These are phyloP conservation scores for Myxozyma neotropica DNA, from an alignment of 805 yeast species.

Conservation along the genomic window DNA sequence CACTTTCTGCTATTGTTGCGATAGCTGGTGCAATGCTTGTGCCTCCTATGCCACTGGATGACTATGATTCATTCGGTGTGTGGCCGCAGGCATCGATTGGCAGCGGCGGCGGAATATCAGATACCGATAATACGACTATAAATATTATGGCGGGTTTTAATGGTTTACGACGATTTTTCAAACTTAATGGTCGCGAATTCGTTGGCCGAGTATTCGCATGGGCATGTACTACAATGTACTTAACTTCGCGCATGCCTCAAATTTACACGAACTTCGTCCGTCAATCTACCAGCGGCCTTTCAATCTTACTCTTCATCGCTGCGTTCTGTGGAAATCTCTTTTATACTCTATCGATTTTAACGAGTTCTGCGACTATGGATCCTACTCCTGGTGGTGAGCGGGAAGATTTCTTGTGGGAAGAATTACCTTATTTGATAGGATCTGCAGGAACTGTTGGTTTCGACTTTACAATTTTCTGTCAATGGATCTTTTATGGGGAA, in stretches of 20 bases:
- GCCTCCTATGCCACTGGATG: constrained; percentile 10
- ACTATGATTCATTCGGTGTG: neutral
- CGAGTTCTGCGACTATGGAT: constrained; percentile 48
- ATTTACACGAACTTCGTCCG: constrained; percentile 71
- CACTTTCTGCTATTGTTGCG: constrained; percentile 31
- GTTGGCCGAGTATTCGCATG: constrained; percentile 66
- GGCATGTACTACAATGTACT: constrained; percentile 74
- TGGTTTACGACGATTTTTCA: constrained; percentile 25
- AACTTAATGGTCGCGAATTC: constrained; percentile 18
- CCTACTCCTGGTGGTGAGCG: constrained; percentile 39
- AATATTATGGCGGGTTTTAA: constrained; percentile 9
- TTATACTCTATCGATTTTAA: constrained; percentile 72
- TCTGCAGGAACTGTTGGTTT: constrained; percentile 82
- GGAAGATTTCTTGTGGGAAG: constrained; percentile 60
- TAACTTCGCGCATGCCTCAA: constrained; percentile 83
- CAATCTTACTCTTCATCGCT: constrained; percentile 75
- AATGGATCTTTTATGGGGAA: constrained; percentile 37
- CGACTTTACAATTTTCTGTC: constrained; percentile 56
- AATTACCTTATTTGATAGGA: constrained; percentile 81
- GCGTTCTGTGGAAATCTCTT: constrained; percentile 78
- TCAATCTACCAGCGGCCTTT: constrained; percentile 83
- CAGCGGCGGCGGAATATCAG: neutral
- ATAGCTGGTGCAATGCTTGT: constrained; percentile 29
- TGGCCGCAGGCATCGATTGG: neutral
- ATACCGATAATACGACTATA: neutral